Base-by-base conservation (phyloP, 2,329 filamentous ascomycete genomes). In the Apiospora koreana region DNA sequence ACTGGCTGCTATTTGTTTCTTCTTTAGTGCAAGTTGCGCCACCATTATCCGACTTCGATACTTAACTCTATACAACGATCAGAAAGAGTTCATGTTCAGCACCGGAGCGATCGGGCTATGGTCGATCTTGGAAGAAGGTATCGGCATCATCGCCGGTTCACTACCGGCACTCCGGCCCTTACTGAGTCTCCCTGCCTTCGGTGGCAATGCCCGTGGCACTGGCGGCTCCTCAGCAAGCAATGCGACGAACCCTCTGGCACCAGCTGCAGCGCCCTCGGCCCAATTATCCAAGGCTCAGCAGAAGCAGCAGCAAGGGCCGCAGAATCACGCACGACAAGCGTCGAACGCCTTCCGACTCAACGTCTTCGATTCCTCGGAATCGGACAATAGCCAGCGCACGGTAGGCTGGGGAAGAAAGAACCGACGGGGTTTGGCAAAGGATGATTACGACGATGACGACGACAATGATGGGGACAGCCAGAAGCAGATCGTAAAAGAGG, bases 61-160 rank as follows among this genome's bases (percentile, higher is more conserved):
- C 72, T 79, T 83, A 31, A 80, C 81, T 45, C 77, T 80, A 16
- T 82, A 84, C 70, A 77, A 74, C n/a, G 75, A 84, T 50, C 78
- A 80, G 5, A 70, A 73, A 14, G 81, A 84, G 68, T 84, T 81
- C 73, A 79, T 84, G 75, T 82, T 76, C 74, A 75, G 77, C 69
- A 79, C 81, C 10, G 81, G 81, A 45, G 79, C 81, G 64, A 83
- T 84, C 45, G 81, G 80, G 0, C 78, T 84, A 68, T 86, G 83
- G 83, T 84, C 83, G 3, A 80, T 85, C 42, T 79, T 85, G 31
- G 85, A 86, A 71, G 83, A 84, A 43, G 85, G 83, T 12, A 84
- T 83, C 23, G 85, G 85, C 23, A 85, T 87, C 72, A 80, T 83
- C 9, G 84, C 86, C 16, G 84, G 83, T 2, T 85, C 83, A 9